Percentiles rank a stretch among this genome's conserved stretches.
These are phyloP conservation scores for Quercus tomentella DNA, from an alignment of 331 rosid species.

Conservation along the genomic window DNA sequence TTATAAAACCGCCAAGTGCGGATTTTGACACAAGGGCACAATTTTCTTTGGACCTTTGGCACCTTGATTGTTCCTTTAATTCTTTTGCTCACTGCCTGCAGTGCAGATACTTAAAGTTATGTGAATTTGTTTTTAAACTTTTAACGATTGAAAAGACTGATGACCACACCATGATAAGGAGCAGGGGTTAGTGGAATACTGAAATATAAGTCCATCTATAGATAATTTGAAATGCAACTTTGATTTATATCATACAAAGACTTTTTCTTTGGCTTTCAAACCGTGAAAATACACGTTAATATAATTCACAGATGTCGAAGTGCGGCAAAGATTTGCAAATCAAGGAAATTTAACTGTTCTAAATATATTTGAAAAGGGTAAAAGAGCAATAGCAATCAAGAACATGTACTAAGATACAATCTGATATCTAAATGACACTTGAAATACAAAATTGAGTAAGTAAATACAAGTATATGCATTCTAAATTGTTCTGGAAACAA, in stretches of 20 bases:
- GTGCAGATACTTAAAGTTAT: neutral
- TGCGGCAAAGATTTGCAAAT: too few relatives aligned
- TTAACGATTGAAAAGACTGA: neutral
- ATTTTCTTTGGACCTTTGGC: neutral
- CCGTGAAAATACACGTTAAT: too few relatives aligned
- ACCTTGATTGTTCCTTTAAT: neutral
- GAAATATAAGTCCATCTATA: neutral
- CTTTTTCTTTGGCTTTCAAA: too few relatives aligned
- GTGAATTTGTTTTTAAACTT: too few relatives aligned
- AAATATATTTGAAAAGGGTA: too few relatives aligned
- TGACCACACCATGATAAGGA: neutral
- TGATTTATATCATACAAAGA: too few relatives aligned
- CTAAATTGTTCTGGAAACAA: neutral
- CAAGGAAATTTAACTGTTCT: too few relatives aligned
- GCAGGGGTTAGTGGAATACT: neutral
- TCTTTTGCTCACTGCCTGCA: neutral
- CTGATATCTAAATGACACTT: neutral
- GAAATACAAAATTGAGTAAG: neutral
- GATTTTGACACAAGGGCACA: too few relatives aligned
- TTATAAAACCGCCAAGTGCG: too few relatives aligned
- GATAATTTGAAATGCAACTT: neutral
- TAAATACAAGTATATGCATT: neutral
- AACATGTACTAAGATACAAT: too few relatives aligned
- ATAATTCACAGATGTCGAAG: too few relatives aligned
- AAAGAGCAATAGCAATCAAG: too few relatives aligned